Conservation (phyloP, 2,329 filamentous ascomycete genomes). For the Pseudogymnoascus pannorum region DNA sequence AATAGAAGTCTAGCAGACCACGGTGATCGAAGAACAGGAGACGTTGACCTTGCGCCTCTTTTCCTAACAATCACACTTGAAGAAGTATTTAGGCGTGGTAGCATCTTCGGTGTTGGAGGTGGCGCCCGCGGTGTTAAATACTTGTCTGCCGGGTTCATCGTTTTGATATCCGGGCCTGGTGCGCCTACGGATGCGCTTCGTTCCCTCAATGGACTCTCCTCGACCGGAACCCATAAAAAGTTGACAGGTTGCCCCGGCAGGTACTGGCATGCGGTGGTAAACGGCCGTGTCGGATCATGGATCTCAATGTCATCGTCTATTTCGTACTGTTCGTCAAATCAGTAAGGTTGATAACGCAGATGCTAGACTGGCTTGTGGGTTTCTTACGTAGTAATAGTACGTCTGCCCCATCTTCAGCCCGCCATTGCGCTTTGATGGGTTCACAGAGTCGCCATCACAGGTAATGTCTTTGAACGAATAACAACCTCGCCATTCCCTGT, state of each 20-base stretch:
- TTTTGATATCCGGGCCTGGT: conserved; percentile 51
- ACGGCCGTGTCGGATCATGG: conserved; percentile 64
- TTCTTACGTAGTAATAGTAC: conserved; percentile 84
- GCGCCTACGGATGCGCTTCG: conserved; percentile 59
- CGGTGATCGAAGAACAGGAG: conserved; percentile 18
- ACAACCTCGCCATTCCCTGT: conserved; percentile 77
- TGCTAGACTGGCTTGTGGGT: conserved; percentile 9
- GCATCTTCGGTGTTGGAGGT: conserved; percentile 38
- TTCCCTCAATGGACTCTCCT: conserved; percentile 48
- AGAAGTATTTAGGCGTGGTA: conserved; percentile 39
- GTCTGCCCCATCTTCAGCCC: conserved; percentile 86
- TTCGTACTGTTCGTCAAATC: conserved; percentile 57
- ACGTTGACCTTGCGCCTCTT: conserved; percentile 23
- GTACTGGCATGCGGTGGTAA: conserved; percentile 73
- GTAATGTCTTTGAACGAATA: conserved; percentile 81
- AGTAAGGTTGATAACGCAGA: neutral
- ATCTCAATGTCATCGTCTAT: conserved; percentile 71
- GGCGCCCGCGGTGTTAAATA: conserved; percentile 62
- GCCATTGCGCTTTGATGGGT: conserved; percentile 56
- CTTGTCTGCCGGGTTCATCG: conserved; percentile 71
- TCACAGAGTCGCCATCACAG: conserved; percentile 58
- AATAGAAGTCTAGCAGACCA: conserved; percentile 27
- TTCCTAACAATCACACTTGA: conserved; percentile 28
- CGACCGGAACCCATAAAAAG: conserved; percentile 69
- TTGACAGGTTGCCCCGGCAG: conserved; percentile 86